Base-by-base conservation (phyloP, 108 stramenopile genomes). In the Halocafeteria seosinensis region DNA sequence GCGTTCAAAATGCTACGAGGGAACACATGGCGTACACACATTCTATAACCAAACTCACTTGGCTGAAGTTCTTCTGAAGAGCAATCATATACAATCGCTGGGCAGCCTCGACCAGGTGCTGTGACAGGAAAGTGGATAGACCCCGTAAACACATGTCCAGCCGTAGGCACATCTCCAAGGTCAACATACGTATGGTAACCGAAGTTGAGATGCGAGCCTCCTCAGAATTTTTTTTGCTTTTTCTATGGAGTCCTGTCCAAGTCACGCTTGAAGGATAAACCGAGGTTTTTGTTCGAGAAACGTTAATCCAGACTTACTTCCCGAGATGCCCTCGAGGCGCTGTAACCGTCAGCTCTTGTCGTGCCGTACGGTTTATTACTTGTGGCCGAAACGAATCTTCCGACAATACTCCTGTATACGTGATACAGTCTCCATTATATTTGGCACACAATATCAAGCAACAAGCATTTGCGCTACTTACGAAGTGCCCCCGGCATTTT, bases 61-160 rank as follows among this genome's bases (percentile, higher is more conserved):
- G n/a, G n/a, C n/a, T 85, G 76, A 92, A 92, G 74, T 90, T 92
- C 77, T 88, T 84, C 67, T 93, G 88, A 26, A 92, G 87, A 8
- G 94, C 94, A 59, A 91, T 78, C 1, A 83, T 83, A 67, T 87
- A 96, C 1, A 90, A 63, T 24, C 91, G 79, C 71, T 87, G 85
- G 1, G 94, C 94, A 6, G 82, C 78, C 78, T 96, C 94, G 50
- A 91, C 83, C 65, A 82, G 88, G 61, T 83, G 78, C 3, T 47
- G 42, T 47, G 42, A 17, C 17, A n/a, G 17, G 42, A n/a, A 47
- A 47, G 42, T n/a, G 42, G 42, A 17, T 17, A 21, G 42, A 21
- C 42, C 17, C 17, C 17, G 42, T n/a, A n/a, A 47, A n/a, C 42
- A n/a, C 17, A 47, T n/a, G 42, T n/a, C 17, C 42, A 21, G 17